Base-by-base conservation (phyloP, 2,329 filamentous ascomycete genomes). In the Lizonia empirigonia region DNA sequence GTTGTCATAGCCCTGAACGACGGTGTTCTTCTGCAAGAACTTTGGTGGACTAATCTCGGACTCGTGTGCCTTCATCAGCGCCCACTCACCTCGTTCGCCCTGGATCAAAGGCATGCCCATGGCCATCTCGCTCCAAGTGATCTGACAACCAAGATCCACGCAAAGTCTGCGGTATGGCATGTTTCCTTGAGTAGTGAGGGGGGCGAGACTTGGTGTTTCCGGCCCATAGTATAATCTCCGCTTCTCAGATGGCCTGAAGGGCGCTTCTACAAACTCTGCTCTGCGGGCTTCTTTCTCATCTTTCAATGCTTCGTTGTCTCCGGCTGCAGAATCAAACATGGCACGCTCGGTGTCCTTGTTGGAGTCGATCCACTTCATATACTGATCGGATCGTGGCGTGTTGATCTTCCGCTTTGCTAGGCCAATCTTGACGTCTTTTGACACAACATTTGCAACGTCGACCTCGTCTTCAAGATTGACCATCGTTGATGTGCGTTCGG, bases 51-150 rank as follows among this genome's bases (percentile, higher is more conserved):
- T 74, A 15, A 88, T 79, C 74, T 99, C 94, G 6, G 87, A 89
- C 70, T 91, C 86, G 69, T 99, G 94, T 3, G 90, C 90, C 74
- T 94, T 95, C 81, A 97, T 85, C 47, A 99, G 79, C 16, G 94
- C 91, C 94, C 94, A 99, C 77, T 99, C 94, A 1, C 87, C 82
- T 75, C 93, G 95, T 58, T 89, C 85, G 27, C 94, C 94, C 73
- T 97, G 91, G 5, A 99, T 82, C 33, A 99, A 77, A 8, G 93
- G 92, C 73, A 96, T 78, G 22, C 90, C 87, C 83, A 99, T 89
- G 4, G 93, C 94, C 94, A 99, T 99, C 75, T 99, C 94, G 0
- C 93, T 97, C 78, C 96, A 99, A 0, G 94, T 99, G 39, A 96
- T 81, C 69, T 97, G 89, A 22, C 91, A 92, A 27, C 94, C 94